Base-by-base conservation (phyloP, 1,139 yeast genomes). In the Arxiozyma bovina region DNA sequence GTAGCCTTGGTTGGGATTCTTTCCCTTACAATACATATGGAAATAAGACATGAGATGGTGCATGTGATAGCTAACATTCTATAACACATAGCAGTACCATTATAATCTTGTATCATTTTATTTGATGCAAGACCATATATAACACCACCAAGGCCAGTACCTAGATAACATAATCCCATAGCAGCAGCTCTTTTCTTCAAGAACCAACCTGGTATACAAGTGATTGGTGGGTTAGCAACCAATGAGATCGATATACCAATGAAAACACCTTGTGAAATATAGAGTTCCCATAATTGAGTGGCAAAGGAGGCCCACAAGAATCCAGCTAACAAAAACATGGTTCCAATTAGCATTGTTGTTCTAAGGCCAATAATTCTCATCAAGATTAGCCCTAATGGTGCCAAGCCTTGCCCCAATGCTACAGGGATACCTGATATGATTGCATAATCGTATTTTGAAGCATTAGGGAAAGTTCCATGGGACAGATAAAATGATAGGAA, bases 251-350 rank as follows among this genome's bases (percentile, higher is more conserved):
- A 81, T 11, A 81, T 58, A 0, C 91, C 89, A 49, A 82, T 77
- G 53, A 84, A 61, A 1, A 85, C 70, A 9, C 94, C 94, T 67
- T 85, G 91, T 17, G 87, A 79, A 48, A 83, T 68, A 63, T 79
- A 82, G n/a, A 85, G 69, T 56, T 85, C 87, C 82, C 87, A 81
- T 45, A 81, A 66, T 51, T 71, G 65, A 0, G 78, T 81, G 1
- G 89, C 77, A 63, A 80, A 83, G 0, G 89, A 82, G 0, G 91
- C 89, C 34, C 83, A 65, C 45, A 86, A 66, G 61, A 79, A 82
- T 0, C 86, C 87, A 0, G 76, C 68, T 12, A 82, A 75, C 63
- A 83, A 81, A 1, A 82, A 55, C 0, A 71, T 65, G 1, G 78
- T 66, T 0, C 91, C 95, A 9, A 75, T 51, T 1, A 69, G 55